Evolutionary conservation across 495 filamentous ascomycete genomes (phyloP).

Genomic region (Xylaria scruposa): DNA sequence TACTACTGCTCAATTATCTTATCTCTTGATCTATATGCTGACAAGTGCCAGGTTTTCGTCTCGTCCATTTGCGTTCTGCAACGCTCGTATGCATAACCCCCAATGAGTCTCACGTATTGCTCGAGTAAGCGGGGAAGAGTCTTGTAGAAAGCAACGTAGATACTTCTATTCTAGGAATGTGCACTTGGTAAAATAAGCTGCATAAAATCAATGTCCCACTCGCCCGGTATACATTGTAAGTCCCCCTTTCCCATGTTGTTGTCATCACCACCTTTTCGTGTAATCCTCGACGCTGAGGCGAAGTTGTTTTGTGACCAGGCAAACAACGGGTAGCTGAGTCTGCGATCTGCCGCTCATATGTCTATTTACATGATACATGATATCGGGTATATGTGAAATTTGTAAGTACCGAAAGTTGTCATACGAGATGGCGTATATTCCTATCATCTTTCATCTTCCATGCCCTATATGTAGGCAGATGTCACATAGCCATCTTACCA

Average conservation of each 20-base stretch:
- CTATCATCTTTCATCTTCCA: not conserved
- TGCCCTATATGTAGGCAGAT: not conserved
- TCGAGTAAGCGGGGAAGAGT: not conserved
- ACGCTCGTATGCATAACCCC: not conserved
- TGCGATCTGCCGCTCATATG: no score
- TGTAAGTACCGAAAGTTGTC: not conserved
- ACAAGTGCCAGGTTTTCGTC: not conserved
- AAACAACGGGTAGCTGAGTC: no score
- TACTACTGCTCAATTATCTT: not conserved
- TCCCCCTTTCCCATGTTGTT: not conserved
- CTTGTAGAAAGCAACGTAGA: not conserved
- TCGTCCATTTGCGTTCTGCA: not conserved
- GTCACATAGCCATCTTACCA: not conserved
- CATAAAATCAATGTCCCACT: not conserved
- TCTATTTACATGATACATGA: no score
- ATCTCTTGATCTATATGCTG: not conserved
- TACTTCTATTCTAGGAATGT: not conserved
- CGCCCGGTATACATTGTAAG: not conserved
- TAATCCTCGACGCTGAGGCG: not conserved
- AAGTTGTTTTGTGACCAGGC: no score
- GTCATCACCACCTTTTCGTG: not conserved
- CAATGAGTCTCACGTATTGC: constrained; percentile 1
- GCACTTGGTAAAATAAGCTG: not conserved
- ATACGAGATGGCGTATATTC: not conserved
- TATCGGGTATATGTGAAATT: not conserved